Evolutionary conservation across 345 rosid species (phyloP), one percentile per base, ranked within the genome.

Genomic region (Citrus sp.): DNA sequence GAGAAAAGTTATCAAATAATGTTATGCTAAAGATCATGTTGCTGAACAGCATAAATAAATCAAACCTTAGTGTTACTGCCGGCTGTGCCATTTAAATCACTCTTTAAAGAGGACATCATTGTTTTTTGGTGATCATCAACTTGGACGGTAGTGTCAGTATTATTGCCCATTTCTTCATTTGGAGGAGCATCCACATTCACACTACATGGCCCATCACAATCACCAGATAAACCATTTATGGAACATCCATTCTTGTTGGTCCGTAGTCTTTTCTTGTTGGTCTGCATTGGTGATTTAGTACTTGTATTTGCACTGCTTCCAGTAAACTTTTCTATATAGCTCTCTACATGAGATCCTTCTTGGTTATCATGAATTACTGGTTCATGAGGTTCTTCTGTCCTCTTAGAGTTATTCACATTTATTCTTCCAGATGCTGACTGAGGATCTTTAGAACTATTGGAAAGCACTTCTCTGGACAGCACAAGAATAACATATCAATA

Each of bases 101-200:
- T 73, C 18, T 78, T 78, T 24, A 40, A 28, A 79, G 32, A 58
- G 61, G 73, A 46, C 19, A 37, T 78, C 49, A 51, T 79, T 68
- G 63, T 70, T 37, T 78, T 71, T 46, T 32, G 81, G 74, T 14
- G 70, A 67, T 72, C 76, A 25, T 56, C 78, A 24, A 46, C 54
- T 76, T 77, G 81, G 46, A 77, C 55, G n/a, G 22, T 69, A 42
- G 67, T 49, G 9, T 40, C 49, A 75, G 65, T n/a, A 78, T 77
- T 51, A 32, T 32, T 73, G 30, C 75, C 9, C 67, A 55, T 67
- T 6, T 61, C 82, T 54, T 51, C 75, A 35, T 73, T 79, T 65
- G 74, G 38, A 28, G 73, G 5, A 27, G 67, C 74, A 67, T 80
- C 83, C 62, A 80, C 75, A 30, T 78, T 84, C 79, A 84, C 72